A percentile compares a stretch with the other conserved stretches of the same genome.
phyloP scores from a whole-genome alignment of 2,329 filamentous ascomycete species.

The Eurotiales sp. region DNA sequence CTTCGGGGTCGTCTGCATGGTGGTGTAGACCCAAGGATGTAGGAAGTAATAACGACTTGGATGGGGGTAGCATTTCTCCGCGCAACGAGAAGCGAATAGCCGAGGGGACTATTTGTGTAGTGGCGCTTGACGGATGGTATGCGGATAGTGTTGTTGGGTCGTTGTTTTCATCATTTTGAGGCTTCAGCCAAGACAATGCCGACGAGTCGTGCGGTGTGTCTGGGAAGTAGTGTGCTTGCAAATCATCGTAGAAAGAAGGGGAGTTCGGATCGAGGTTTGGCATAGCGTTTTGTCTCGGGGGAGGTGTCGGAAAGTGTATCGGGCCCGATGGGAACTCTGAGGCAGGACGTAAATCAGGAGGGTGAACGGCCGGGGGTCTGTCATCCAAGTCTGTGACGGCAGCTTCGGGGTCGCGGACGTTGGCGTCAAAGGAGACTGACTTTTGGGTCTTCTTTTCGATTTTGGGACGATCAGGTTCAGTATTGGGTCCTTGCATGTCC shows the following conservation, averaged over 20 bases:
- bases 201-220: conserved; percentile 78
- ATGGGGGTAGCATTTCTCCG: conserved; percentile 74
- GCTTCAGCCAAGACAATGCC: conserved; percentile 85
- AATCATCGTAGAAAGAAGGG: conserved; percentile 74
- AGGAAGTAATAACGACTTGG: conserved; percentile 69
- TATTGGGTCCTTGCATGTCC: too few species aligned
- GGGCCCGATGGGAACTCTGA: conserved; percentile 33
- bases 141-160: conserved; percentile 65
- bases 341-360: conserved; percentile 38
- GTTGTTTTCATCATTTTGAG: conserved; percentile 60
- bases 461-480: too few species aligned
- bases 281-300: conserved; percentile 43
- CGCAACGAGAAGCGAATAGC: conserved; percentile 85
- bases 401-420: conserved; percentile 11
- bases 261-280: conserved; percentile 80
- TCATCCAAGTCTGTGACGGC: conserved; percentile 27
- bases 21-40: conserved; percentile 82
- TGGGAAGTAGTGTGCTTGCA: conserved; percentile 93
- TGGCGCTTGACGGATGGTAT: conserved; percentile 74
- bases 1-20: conserved; percentile 86
- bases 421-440: conserved; percentile 27
- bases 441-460: too few species aligned
- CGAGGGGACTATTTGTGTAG: conserved; percentile 61
- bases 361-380: conserved; percentile 30
- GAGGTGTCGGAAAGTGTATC: conserved; percentile 44